A percentile compares a stretch with the other conserved stretches of the same genome.
These are phyloP conservation scores for Penicillium subrubescens DNA, from an alignment of 495 filamentous ascomycete species.

Conservation along the genomic window DNA sequence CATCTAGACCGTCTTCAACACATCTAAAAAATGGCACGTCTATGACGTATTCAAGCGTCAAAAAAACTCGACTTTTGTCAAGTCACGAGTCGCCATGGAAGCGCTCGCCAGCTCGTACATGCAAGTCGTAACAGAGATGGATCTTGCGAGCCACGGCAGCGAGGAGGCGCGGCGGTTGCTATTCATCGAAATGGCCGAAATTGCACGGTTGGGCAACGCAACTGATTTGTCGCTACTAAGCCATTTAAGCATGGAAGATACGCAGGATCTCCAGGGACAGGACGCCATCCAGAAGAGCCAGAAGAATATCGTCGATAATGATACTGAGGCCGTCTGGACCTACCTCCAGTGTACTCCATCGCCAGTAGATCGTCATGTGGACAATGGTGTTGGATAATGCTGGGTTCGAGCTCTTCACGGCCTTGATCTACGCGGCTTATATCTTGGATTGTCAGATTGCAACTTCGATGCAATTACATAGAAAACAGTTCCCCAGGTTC, in stretches of 20 bases:
- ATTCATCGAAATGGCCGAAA: conserved; percentile 83
- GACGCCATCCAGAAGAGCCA: conserved; percentile 72
- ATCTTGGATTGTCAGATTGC: conserved; percentile 51
- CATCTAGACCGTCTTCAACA: conserved; percentile 63
- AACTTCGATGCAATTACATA: conserved; percentile 65
- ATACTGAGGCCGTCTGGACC: conserved; percentile 61
- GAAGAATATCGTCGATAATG: conserved; percentile 78
- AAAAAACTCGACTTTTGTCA: conserved; percentile 80
- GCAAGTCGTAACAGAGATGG: conserved; percentile 53
- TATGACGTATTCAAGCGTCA: conserved; percentile 83
- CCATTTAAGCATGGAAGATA: conserved; percentile 77
- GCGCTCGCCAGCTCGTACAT: conserved; percentile 72
- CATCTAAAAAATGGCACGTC: conserved; percentile 72
- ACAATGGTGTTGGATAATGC: conserved; percentile 82
- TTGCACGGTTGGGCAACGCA: conserved; percentile 92
- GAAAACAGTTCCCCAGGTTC: conserved; percentile 87
- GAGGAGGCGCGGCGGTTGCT: conserved; percentile 67
- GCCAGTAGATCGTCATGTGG: conserved; percentile 55
- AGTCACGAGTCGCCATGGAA: conserved; percentile 79
- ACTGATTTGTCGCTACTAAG: conserved; percentile 84
- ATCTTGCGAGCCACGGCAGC: conserved; percentile 35
- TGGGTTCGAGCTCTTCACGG: conserved; percentile 86
- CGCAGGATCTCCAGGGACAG: conserved; percentile 81
- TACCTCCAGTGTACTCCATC: conserved; percentile 54
- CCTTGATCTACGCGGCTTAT: conserved; percentile 80